Percentiles rank a stretch among this genome's conserved stretches.
Evolutionary conservation across 1,284 basidiomycete species (phyloP).

Genomic region (Marasmius fiardii): DNA sequence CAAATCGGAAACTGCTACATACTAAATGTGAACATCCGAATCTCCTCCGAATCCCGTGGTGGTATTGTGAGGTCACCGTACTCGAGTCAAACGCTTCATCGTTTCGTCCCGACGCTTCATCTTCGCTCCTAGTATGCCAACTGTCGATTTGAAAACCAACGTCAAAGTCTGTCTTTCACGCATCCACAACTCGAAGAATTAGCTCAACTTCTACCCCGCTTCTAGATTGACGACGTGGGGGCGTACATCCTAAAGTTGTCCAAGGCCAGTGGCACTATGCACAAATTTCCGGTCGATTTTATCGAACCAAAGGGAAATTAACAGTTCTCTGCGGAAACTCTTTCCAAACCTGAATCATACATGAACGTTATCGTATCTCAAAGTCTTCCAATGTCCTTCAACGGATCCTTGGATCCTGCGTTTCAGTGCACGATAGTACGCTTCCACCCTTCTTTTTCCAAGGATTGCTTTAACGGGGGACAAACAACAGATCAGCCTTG

Average conservation of each 20-base stretch:
- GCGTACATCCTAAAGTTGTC: slow-evolving; percentile 59
- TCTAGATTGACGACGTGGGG: slow-evolving; percentile 46
- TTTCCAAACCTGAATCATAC: slow-evolving; percentile 51
- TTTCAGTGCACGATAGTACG: slow-evolving; percentile 54
- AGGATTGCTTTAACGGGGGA: not conserved
- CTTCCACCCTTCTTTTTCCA: slow-evolving; percentile 5
- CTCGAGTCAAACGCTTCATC: not conserved
- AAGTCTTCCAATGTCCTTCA: slow-evolving; percentile 56
- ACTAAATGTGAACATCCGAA: too few species aligned
- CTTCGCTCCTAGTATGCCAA: slow-evolving; percentile 46
- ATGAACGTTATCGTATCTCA: slow-evolving; percentile 51
- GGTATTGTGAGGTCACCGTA: too few species aligned
- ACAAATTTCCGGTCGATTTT: not conserved
- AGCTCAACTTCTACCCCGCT: not conserved
- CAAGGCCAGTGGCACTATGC: slow-evolving; percentile 35
- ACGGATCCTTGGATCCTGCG: slow-evolving; percentile 61
- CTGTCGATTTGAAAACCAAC: slow-evolving; percentile 56
- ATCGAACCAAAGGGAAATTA: not conserved
- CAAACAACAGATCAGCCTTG: slow-evolving; percentile 46
- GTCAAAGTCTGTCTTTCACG: slow-evolving; percentile 38
- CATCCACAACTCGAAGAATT: not conserved
- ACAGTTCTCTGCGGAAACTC: slow-evolving; percentile 44
- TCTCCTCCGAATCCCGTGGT: too few species aligned
- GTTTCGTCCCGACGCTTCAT: not conserved
- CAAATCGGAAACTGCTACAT: too few species aligned